phyloP scores from a whole-genome alignment of 176 grass and related monocot genomes.

The Luzula sylvatica region DNA sequence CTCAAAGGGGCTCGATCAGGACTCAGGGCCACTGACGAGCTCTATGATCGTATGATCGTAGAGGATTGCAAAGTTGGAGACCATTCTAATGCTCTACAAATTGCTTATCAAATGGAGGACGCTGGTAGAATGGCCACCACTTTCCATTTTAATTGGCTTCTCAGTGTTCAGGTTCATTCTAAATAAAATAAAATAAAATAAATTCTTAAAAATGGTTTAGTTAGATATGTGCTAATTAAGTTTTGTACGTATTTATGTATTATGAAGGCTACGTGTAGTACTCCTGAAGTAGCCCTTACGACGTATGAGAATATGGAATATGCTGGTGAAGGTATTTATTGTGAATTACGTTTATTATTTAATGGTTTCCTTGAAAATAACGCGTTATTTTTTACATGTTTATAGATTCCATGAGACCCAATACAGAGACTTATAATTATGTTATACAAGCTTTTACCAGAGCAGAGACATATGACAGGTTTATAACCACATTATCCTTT shows the following conservation, averaged over 20 bases:
- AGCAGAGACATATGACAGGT: constrained; percentile 88
- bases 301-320: constrained; percentile 99
- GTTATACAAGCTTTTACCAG: constrained; percentile 97
- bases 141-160: constrained; percentile 98
- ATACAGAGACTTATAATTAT: constrained; percentile 93
- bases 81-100: constrained; percentile 88
- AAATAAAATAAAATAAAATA: constrained; percentile 2
- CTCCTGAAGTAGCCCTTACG: constrained; percentile 82
- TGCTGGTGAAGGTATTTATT: constrained; percentile 91
- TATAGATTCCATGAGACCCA: constrained; percentile 89
- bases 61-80: constrained; percentile 96
- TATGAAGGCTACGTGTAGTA: constrained; percentile 85
- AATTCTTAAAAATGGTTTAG: too few relatives aligned
- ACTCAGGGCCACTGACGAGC: constrained; percentile 58
- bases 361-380: constrained; percentile 8
- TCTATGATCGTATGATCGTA: constrained; percentile 83
- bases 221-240: too few relatives aligned
- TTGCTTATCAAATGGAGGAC: constrained; percentile 98
- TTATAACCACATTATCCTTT: neutral
- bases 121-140: constrained; percentile 97
- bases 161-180: constrained; percentile 74
- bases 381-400: constrained; percentile 21
- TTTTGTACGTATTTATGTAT: too few relatives aligned
- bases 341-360: neutral
- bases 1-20: constrained; percentile 89